Conservation (phyloP, 108 stramenopile genomes). For the Pseudonitzschia multiseries region DNA sequence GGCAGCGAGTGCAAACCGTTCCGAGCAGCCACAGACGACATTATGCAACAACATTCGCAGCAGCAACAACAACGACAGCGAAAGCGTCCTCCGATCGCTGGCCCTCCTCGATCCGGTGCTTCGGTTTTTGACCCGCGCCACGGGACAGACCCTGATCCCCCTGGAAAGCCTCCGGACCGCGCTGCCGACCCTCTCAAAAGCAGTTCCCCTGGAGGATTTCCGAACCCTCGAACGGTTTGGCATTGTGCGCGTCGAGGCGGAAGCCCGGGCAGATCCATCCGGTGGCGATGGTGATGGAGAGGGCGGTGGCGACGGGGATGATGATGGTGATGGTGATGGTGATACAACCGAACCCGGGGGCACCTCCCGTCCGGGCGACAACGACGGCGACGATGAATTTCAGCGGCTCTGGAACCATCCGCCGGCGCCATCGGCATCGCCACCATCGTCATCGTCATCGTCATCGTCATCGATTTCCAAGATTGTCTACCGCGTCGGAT, state of each 20-base stretch:
- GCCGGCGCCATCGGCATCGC: too few species aligned
- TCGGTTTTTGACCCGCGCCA: conserved; percentile 76
- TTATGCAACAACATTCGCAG: background rate
- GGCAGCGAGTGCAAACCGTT: background rate
- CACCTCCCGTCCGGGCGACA: background rate
- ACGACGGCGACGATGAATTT: background rate
- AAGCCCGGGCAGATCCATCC: background rate
- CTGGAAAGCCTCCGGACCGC: conserved; percentile 45
- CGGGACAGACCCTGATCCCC: conserved; percentile 59
- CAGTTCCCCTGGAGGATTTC: conserved; percentile 25
- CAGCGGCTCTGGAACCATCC: background rate
- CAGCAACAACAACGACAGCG: background rate
- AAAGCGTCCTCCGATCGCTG: conserved; percentile 18
- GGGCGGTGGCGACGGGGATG: conserved; percentile 7
- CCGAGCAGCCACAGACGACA: background rate
- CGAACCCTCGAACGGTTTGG: conserved; percentile 39
- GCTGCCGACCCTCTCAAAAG: conserved; percentile 34
- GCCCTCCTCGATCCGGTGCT: conserved; percentile 62
- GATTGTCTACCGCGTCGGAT: conserved; percentile 38
- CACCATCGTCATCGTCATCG: too few species aligned
- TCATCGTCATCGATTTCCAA: too few species aligned
- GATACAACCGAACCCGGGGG: background rate
- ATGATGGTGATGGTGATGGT: conserved; percentile 4
- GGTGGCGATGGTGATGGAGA: conserved; percentile 1
- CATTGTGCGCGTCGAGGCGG: conserved; percentile 35